Evolutionary conservation across 768 basidiomycete genomes (phyloP).

Genomic region (Exidia glandulosa): DNA sequence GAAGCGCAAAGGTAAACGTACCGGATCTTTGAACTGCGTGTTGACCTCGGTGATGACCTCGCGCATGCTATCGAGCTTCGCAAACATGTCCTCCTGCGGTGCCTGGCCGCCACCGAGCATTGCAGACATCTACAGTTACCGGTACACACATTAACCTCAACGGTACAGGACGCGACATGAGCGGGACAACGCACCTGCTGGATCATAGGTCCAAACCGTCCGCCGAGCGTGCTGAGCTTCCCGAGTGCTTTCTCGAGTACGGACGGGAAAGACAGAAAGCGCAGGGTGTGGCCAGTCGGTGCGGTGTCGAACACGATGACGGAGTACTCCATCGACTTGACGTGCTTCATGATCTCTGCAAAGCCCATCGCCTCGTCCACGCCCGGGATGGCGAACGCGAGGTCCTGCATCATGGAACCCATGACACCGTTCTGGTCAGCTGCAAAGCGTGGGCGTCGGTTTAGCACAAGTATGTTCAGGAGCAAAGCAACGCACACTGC

Average conservation of each 20-base stretch:
- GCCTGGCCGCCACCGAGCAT: conserved; percentile 92
- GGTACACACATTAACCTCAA: background rate
- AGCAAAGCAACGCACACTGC: conserved; percentile 48
- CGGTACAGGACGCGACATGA: background rate
- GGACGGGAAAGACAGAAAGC: conserved; percentile 97
- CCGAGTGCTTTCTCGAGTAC: conserved; percentile 96
- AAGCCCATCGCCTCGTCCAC: conserved; percentile 99
- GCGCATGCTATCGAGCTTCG: conserved; percentile 94
- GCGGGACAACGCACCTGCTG: conserved; percentile 42
- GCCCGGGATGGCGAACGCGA: conserved; percentile 97
- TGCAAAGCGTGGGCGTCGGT: conserved; percentile 17
- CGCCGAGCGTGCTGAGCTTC: conserved; percentile 87
- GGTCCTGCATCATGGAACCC: conserved; percentile 99
- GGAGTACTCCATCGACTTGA: conserved; percentile 99
- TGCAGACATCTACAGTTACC: conserved; percentile 65
- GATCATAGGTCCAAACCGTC: conserved; percentile 95
- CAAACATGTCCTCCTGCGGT: conserved; percentile 97
- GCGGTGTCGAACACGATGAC: conserved; percentile 99
- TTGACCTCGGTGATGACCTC: conserved; percentile 97
- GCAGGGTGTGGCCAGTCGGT: conserved; percentile 95
- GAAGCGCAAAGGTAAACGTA: conserved; percentile 27
- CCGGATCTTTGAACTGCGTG: conserved; percentile 98
- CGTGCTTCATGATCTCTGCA: conserved; percentile 99
- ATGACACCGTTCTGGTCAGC: conserved; percentile 89
- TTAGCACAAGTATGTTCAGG: background rate